Evolutionary conservation across 148 eudicot species (phyloP).

Genomic region (Rhododendron henanense): DNA sequence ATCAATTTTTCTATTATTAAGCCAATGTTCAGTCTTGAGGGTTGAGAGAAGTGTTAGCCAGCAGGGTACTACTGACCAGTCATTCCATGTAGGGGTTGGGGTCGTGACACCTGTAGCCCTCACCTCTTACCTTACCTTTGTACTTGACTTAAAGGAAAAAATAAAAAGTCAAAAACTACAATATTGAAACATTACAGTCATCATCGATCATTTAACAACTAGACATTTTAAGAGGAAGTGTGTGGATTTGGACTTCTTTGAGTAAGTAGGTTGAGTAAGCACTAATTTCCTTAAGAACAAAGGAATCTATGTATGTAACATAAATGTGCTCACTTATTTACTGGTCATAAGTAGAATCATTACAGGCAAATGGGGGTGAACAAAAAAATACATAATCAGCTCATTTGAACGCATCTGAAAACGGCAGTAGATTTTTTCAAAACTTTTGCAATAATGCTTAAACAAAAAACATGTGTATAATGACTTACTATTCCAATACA

Average conservation of each 20-base stretch:
- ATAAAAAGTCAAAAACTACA: neutral
- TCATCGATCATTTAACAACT: neutral
- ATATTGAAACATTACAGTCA: neutral
- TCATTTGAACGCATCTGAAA: neutral
- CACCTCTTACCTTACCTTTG: neutral
- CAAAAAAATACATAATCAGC: neutral
- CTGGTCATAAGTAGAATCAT: neutral
- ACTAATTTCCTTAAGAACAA: neutral
- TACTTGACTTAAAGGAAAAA: neutral
- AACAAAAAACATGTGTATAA: neutral
- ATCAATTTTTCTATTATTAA: neutral
- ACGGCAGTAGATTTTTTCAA: neutral
- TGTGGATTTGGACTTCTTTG: neutral
- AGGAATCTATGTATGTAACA: neutral
- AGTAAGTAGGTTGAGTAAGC: neutral
- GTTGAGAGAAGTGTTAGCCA: neutral
- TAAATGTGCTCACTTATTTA: neutral
- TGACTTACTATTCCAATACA: constrained; percentile 84
- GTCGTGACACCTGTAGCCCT: neutral
- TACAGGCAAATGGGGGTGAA: neutral
- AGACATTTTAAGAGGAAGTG: neutral
- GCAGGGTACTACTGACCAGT: neutral
- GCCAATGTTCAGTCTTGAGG: neutral
- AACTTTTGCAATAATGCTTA: neutral
- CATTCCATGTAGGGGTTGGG: neutral